Evolutionary conservation across 495 filamentous ascomycete species (phyloP).

Genomic region (Saxispiralis lemnorum): DNA sequence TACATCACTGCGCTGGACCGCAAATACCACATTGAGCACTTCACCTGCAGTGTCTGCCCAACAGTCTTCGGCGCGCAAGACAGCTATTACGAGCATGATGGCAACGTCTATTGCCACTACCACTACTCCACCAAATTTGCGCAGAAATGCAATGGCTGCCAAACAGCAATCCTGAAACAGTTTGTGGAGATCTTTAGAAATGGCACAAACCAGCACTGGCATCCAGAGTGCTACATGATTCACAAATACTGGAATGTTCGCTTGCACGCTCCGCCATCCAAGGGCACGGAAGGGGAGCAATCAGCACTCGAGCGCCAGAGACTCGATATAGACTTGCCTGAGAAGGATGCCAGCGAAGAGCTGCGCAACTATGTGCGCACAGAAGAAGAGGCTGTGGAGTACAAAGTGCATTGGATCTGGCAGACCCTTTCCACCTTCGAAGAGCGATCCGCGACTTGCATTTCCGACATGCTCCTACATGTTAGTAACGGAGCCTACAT

Average conservation of each 20-base stretch:
- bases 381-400: conserved; percentile 87
- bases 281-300: conserved; percentile 30
- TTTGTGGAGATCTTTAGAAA: conserved; percentile 98
- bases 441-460: conserved; percentile 92
- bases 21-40: conserved; percentile 98
- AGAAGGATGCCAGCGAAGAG: conserved; percentile 50
- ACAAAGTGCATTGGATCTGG: conserved; percentile 97
- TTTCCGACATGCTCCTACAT: conserved; percentile 97
- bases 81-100: conserved; percentile 96
- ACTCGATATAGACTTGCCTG: conserved; percentile 23
- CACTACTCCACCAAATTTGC: conserved; percentile 98
- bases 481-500: conserved; percentile 96
- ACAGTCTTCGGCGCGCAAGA: conserved; percentile 95
- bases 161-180: conserved; percentile 95
- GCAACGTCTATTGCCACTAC: conserved; percentile 93
- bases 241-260: conserved; percentile 99
- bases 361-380: conserved; percentile 58
- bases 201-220: conserved; percentile 97
- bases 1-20: conserved; percentile 96
- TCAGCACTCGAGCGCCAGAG: conserved; percentile 55
- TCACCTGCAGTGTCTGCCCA: conserved; percentile 92
- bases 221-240: conserved; percentile 99
- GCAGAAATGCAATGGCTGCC: conserved; percentile 87
- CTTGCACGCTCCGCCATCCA: conserved; percentile 41
- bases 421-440: conserved; percentile 93